phyloP scores from a whole-genome alignment of 257 asterid species.

The Apocynum venetum region DNA sequence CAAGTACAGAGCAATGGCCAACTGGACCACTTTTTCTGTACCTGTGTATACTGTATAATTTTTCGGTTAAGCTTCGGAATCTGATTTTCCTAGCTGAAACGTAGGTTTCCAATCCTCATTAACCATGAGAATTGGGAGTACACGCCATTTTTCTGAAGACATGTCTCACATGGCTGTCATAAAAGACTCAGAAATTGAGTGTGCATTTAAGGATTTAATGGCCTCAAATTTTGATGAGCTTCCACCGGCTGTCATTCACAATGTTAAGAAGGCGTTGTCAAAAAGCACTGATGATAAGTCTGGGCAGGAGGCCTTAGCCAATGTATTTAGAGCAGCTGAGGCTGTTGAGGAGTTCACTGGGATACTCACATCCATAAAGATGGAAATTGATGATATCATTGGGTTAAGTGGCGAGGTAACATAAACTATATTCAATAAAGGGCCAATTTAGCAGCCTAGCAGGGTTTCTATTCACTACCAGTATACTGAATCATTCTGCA shows the following conservation, averaged over 20 bases:
- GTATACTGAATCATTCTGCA: slow-evolving; percentile 34
- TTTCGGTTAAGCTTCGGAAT: not conserved
- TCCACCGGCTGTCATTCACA: slow-evolving; percentile 54
- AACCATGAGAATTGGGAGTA: slow-evolving; percentile 43
- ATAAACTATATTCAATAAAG: slow-evolving; percentile 3
- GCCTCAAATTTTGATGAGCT: slow-evolving; percentile 79
- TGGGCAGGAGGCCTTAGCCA: slow-evolving; percentile 67
- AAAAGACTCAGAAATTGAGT: slow-evolving; percentile 58
- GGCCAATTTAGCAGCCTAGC: slow-evolving; percentile 1
- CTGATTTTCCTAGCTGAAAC: slow-evolving; percentile 15
- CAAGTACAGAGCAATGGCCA: not conserved
- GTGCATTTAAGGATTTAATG: slow-evolving; percentile 82
- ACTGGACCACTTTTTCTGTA: not conserved
- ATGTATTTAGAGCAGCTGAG: slow-evolving; percentile 82
- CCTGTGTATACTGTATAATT: slow-evolving; percentile 8
- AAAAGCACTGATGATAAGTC: slow-evolving; percentile 72
- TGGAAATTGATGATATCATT: slow-evolving; percentile 84
- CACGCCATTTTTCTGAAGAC: slow-evolving; percentile 67
- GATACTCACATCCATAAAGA: slow-evolving; percentile 64
- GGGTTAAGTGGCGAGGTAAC: slow-evolving; percentile 92
- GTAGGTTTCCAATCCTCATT: slow-evolving; percentile 45
- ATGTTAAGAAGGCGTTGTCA: slow-evolving; percentile 59
- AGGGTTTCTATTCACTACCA: slow-evolving; percentile 11
- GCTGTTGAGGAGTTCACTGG: slow-evolving; percentile 91
- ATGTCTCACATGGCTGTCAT: slow-evolving; percentile 56